Conservation (phyloP, 345 rosid species). For the Acer saccharum region DNA sequence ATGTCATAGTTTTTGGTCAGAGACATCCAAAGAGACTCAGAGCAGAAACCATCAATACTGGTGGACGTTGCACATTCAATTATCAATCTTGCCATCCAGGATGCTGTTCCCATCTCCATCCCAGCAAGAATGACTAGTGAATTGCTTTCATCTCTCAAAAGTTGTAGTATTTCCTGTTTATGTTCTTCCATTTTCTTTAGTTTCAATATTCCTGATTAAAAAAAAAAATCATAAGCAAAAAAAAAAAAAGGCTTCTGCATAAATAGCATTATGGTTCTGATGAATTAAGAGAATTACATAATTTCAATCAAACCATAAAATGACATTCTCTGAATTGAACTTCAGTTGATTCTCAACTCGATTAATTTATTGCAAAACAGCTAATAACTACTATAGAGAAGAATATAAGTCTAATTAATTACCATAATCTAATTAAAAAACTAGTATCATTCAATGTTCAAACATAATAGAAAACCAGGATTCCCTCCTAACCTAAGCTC, state of each 20-base stretch:
- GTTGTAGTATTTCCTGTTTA: neutral
- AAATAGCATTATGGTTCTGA: neutral
- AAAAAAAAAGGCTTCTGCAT: neutral
- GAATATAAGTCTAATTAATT: too few relatives aligned
- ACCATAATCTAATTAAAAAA: too few relatives aligned
- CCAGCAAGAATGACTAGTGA: constrained; percentile 33
- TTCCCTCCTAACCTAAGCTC: too few relatives aligned
- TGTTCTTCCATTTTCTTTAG: neutral
- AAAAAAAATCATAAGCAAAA: neutral
- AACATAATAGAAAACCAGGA: too few relatives aligned
- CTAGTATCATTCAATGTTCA: too few relatives aligned
- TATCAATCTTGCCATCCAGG: constrained; percentile 42
- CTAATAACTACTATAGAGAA: too few relatives aligned
- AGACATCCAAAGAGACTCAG: constrained; percentile 37
- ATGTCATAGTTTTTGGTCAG: constrained; percentile 19
- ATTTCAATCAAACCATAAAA: too few relatives aligned
- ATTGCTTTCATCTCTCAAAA: neutral
- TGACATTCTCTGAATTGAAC: too few relatives aligned
- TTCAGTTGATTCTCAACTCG: too few relatives aligned
- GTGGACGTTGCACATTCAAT: constrained; percentile 1
- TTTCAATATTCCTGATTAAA: neutral
- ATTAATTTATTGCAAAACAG: too few relatives aligned
- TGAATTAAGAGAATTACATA: too few relatives aligned
- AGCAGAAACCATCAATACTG: neutral
- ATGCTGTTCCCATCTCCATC: constrained; percentile 46